Percentiles rank a stretch among this genome's conserved stretches.
Conservation (phyloP, 805 yeast genomes). For the Candida piceae region DNA sequence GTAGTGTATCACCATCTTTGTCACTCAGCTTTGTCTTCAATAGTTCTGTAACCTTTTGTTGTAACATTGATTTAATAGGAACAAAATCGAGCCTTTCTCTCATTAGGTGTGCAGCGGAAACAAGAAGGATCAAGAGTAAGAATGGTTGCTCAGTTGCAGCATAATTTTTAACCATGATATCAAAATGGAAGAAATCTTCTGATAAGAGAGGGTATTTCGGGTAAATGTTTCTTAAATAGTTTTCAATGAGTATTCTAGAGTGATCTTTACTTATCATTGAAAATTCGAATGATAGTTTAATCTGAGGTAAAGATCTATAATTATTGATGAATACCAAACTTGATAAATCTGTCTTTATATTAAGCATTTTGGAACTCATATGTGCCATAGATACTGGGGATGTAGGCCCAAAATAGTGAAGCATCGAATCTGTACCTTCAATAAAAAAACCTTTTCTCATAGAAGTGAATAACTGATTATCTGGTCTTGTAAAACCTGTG, state of each 20-base stretch:
- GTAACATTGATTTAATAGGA: slow-evolving; percentile 15
- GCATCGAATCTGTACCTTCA: slow-evolving; percentile 8
- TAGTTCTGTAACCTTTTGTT: slow-evolving; percentile 11
- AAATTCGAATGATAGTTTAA: slow-evolving; percentile 11
- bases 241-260: slow-evolving; percentile 12
- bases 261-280: slow-evolving; percentile 12
- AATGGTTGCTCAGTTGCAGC: slow-evolving; percentile 12
- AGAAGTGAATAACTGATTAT: slow-evolving; percentile 1
- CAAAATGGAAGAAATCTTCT: slow-evolving; percentile 15
- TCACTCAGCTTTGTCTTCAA: slow-evolving; percentile 8
- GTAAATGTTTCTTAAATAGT: slow-evolving; percentile 14
- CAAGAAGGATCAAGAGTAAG: slow-evolving; percentile 11
- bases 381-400: slow-evolving; percentile 11
- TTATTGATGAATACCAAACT: neutral
- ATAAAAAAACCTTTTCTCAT: slow-evolving; percentile 12
- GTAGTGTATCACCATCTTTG: slow-evolving; percentile 14
- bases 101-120: slow-evolving; percentile 19
- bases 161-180: slow-evolving; percentile 14
- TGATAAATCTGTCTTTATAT: neutral
- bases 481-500: too few species aligned
- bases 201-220: slow-evolving; percentile 15
- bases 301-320: slow-evolving; percentile 4
- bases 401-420: slow-evolving; percentile 17
- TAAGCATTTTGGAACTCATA: slow-evolving; percentile 7
- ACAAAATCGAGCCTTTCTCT: slow-evolving; percentile 12